phyloP scores from a whole-genome alignment of 2,329 filamentous ascomycete species.

The Colletotrichum noveboracense region DNA sequence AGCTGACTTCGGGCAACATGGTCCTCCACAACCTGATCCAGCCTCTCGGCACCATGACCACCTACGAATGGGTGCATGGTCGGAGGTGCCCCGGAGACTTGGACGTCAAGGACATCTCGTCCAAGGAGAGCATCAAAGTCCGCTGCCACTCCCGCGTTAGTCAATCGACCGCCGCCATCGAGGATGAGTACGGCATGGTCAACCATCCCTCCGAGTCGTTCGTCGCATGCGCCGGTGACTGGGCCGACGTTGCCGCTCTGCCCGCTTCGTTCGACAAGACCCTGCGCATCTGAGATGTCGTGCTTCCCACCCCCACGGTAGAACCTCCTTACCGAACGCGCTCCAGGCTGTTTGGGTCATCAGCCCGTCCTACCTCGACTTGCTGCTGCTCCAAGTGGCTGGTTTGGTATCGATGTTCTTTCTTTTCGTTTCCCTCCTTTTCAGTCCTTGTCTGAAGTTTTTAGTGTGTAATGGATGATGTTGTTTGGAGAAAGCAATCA shows the following conservation, averaged over 20 bases:
- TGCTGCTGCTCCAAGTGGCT: neutral
- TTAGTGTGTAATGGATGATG: neutral
- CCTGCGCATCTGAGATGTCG: neutral
- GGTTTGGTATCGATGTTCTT: neutral
- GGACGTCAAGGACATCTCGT: slow-evolving; percentile 8
- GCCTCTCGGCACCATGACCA: neutral
- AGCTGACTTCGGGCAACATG: slow-evolving; percentile 7
- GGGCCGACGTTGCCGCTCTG: slow-evolving; percentile 1
- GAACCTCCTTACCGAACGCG: neutral
- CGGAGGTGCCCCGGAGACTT: slow-evolving; percentile 1
- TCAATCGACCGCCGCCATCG: neutral
- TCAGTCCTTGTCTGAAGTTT: neutral
- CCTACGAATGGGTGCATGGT: slow-evolving; percentile 7
- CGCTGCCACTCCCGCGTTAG: neutral
- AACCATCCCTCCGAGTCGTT: slow-evolving; percentile 11
- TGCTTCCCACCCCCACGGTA: neutral
- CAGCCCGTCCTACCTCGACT: neutral
- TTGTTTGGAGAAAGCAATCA: neutral
- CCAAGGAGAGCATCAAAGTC: slow-evolving; percentile 13
- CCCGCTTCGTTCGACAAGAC: neutral
- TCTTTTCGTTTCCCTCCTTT: neutral
- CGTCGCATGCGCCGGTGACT: slow-evolving; percentile 4
- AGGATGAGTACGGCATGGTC: slow-evolving; percentile 1
- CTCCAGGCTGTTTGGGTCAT: neutral
- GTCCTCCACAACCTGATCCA: neutral